Conservation (phyloP, 768 basidiomycete genomes). For the Hypholoma fasciculare region DNA sequence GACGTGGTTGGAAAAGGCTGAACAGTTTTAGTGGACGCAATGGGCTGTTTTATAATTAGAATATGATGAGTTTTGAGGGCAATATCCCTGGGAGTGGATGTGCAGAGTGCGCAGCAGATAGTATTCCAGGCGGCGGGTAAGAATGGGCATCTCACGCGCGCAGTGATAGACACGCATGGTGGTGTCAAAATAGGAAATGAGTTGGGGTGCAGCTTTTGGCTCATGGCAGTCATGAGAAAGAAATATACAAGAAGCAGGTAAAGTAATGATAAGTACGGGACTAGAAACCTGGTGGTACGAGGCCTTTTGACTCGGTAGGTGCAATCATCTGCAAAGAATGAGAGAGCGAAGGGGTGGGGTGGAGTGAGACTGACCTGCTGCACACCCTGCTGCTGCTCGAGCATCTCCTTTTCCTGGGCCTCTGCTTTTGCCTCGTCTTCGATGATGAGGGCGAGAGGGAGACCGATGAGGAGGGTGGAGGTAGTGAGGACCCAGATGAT, state of each 20-base stretch:
- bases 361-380: constrained; percentile 66
- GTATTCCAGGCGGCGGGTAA: constrained; percentile 8
- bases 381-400: constrained; percentile 90
- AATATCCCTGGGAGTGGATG: constrained; percentile 9
- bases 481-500: constrained; percentile 95
- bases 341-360: constrained; percentile 10
- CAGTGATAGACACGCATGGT: constrained; percentile 16
- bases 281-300: constrained; percentile 88
- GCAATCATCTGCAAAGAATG: constrained; percentile 64
- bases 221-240: constrained; percentile 23
- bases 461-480: constrained; percentile 87
- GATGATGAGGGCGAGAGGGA: constrained; percentile 89
- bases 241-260: constrained; percentile 20
- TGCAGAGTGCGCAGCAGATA: constrained; percentile 18
- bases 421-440: constrained; percentile 97
- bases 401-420: constrained; percentile 91
- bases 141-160: constrained; percentile 14
- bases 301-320: constrained; percentile 58
- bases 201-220: constrained; percentile 16
- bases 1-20: constrained; percentile 17
- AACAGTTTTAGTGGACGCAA: constrained; percentile 25
- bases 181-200: constrained; percentile 15
- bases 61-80: constrained; percentile 7
- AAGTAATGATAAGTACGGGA: constrained; percentile 12
- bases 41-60: constrained; percentile 22